phyloP scores from a whole-genome alignment of 2,329 filamentous ascomycete species.

The Leptographium lundbergii region DNA sequence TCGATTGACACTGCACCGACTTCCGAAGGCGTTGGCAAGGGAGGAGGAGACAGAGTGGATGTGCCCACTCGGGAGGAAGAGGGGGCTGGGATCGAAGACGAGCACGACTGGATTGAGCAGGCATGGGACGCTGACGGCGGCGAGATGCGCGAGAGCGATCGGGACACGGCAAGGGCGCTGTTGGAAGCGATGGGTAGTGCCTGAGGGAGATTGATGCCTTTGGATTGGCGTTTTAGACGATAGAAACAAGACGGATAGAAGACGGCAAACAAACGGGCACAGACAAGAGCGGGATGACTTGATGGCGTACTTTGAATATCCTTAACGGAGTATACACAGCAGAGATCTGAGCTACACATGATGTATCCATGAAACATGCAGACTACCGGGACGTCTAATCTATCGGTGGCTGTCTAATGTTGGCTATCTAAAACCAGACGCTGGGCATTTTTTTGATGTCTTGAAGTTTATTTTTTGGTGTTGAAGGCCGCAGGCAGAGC shows the following conservation, averaged over 20 bases:
- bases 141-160: conserved; percentile 16
- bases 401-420: background rate
- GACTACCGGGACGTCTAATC: background rate
- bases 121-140: conserved; percentile 18
- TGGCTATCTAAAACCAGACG: background rate
- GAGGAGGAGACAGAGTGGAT: background rate
- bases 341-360: background rate
- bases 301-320: background rate
- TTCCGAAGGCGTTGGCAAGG: conserved; percentile 14
- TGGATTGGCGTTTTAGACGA: background rate
- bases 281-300: too few relatives aligned
- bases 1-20: background rate
- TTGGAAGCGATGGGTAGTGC: conserved; percentile 21
- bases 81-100: conserved; percentile 11
- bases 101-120: conserved; percentile 25
- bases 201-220: background rate
- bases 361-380: background rate
- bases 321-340: background rate
- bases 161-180: conserved; percentile 24
- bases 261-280: too few relatives aligned
- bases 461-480: too few relatives aligned
- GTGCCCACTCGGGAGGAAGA: background rate
- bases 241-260: background rate
- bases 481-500: background rate
- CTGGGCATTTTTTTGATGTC: too few relatives aligned